phyloP scores from a whole-genome alignment of 2,329 filamentous ascomycete genomes.

The Aspergillus sp. region DNA sequence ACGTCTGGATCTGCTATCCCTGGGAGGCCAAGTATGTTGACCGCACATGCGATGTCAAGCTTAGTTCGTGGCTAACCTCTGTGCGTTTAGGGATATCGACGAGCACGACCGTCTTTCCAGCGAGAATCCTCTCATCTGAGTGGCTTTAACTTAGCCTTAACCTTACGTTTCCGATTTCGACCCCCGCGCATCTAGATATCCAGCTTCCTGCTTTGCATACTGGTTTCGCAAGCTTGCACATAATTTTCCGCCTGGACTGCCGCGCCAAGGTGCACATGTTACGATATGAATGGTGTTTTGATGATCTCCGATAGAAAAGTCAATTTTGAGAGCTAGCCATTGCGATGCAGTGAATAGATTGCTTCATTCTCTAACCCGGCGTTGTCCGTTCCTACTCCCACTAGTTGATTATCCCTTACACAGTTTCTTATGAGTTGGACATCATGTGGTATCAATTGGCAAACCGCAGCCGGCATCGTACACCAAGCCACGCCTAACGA shows the following conservation, averaged over 20 bases:
- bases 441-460: too few relatives aligned
- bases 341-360: not conserved
- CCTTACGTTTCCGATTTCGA: not conserved
- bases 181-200: not conserved
- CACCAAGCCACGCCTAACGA: too few relatives aligned
- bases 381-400: too few relatives aligned
- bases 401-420: too few relatives aligned
- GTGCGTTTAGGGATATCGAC: slow-evolving; percentile 67
- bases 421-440: too few relatives aligned
- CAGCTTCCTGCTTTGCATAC: slow-evolving; percentile 4
- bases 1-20: slow-evolving; percentile 98
- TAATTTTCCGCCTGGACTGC: slow-evolving; percentile 4
- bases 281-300: slow-evolving; percentile 17
- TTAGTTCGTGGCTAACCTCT: slow-evolving; percentile 19
- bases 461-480: too few relatives aligned
- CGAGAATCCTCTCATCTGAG: slow-evolving; percentile 36
- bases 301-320: slow-evolving; percentile 20
- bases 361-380: not conserved
- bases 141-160: slow-evolving; percentile 1
- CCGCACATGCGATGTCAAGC: not conserved
- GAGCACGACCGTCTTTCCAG: slow-evolving; percentile 76
- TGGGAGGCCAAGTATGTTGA: slow-evolving; percentile 78
- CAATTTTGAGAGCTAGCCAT: not conserved
- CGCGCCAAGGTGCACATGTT: slow-evolving; percentile 13
- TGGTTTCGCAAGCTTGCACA: slow-evolving; percentile 14